Conservation (phyloP, 2,329 filamentous ascomycete genomes). For the Albophoma yamanashiensis region DNA sequence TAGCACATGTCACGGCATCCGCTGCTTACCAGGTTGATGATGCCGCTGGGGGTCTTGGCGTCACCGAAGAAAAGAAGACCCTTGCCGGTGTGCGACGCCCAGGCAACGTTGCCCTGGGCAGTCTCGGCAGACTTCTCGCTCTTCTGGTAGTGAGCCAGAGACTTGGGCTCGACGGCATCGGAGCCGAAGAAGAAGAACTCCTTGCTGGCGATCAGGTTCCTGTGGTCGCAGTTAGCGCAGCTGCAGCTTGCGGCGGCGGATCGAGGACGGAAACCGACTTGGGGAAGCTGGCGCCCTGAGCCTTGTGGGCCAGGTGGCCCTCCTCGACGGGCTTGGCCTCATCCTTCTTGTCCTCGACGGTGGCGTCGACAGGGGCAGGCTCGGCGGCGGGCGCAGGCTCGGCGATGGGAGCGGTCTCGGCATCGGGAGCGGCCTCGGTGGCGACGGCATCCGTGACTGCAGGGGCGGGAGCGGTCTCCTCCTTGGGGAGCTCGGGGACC, state of each 20-base stretch:
- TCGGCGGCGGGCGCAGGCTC: slow-evolving; percentile 28
- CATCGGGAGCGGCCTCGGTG: slow-evolving; percentile 29
- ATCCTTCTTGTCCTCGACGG: slow-evolving; percentile 32
- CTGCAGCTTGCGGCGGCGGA: not conserved
- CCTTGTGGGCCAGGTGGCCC: slow-evolving; percentile 83
- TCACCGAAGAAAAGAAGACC: slow-evolving; percentile 87
- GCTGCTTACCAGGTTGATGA: slow-evolving; percentile 72
- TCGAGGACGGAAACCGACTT: slow-evolving; percentile 54
- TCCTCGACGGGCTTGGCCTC: slow-evolving; percentile 65
- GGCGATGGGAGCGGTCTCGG: slow-evolving; percentile 29
- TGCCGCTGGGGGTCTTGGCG: slow-evolving; percentile 69
- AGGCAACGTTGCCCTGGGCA: slow-evolving; percentile 72
- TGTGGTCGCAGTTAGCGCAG: slow-evolving; percentile 24
- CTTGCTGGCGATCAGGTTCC: slow-evolving; percentile 84
- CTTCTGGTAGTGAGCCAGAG: slow-evolving; percentile 68
- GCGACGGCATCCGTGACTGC: slow-evolving; percentile 24
- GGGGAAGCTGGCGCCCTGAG: slow-evolving; percentile 65
- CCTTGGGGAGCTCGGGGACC: slow-evolving; percentile 34
- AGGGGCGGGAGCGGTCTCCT: slow-evolving; percentile 37
- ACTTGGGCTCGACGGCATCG: slow-evolving; percentile 62
- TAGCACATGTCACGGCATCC: not conserved
- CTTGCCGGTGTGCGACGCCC: slow-evolving; percentile 90
- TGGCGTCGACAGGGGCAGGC: slow-evolving; percentile 27
- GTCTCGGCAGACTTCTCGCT: slow-evolving; percentile 71
- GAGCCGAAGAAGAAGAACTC: slow-evolving; percentile 83